phyloP scores from a whole-genome alignment of 306 rosid genomes.

The barrel medic (Medicago truncatula) region DNA sequence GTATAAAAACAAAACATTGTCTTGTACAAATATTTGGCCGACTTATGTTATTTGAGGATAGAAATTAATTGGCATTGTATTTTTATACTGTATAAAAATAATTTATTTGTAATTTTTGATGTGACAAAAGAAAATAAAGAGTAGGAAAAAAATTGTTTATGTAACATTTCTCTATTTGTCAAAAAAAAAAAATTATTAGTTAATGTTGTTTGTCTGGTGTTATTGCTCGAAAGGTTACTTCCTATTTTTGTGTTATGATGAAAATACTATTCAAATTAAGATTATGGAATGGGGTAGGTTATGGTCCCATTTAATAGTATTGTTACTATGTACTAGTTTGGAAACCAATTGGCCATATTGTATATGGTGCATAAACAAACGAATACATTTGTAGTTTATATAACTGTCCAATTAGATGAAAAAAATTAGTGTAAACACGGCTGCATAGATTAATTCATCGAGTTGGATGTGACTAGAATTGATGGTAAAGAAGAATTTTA shows the following conservation, averaged over 20 bases:
- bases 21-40: constrained; percentile 21
- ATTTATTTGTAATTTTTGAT: not conserved
- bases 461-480: too few relatives aligned
- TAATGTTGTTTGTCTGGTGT: constrained; percentile 55
- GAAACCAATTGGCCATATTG: not conserved
- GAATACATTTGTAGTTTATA: too few relatives aligned
- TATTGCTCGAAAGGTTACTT: constrained; percentile 71
- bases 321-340: not conserved
- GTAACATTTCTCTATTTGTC: constrained; percentile 6
- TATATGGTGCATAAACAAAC: not conserved
- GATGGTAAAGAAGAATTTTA: too few relatives aligned
- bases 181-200: too few relatives aligned
- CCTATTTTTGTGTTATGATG: constrained; percentile 55
- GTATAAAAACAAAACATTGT: constrained; percentile 43
- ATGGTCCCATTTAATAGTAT: not conserved
- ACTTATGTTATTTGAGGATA: not conserved
- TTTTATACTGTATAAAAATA: too few relatives aligned
- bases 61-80: not conserved
- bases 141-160: too few relatives aligned
- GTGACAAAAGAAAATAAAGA: too few relatives aligned
- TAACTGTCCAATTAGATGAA: too few relatives aligned
- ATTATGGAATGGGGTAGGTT: constrained; percentile 39
- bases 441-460: too few relatives aligned
- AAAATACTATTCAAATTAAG: constrained; percentile 56
- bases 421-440: too few relatives aligned